A percentile compares a stretch with the other conserved stretches of the same genome.
Conservation (phyloP, 805 yeast species). For the Kazachstania kunashirensis region DNA sequence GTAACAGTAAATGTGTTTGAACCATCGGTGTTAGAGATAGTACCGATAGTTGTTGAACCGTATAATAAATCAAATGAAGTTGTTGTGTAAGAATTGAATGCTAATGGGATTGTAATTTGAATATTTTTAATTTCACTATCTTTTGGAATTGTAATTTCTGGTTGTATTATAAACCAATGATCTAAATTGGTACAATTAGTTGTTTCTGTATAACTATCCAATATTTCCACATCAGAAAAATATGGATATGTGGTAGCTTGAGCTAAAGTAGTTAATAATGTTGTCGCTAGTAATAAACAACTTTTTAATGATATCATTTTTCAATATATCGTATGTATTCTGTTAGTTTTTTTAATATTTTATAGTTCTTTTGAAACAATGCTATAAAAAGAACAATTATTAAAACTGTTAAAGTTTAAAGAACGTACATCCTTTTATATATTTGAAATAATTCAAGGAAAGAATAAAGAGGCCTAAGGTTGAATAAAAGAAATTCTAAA, state of each 20-base stretch:
- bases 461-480: no score
- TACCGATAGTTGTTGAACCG: constrained; percentile 13
- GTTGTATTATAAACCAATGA: constrained; percentile 24
- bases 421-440: no score
- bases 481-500: no score
- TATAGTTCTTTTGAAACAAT: no score
- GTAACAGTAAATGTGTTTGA: constrained; percentile 19
- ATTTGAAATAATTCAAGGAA: no score
- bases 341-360: no score
- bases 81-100: constrained; percentile 16
- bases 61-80: constrained; percentile 13
- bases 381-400: no score
- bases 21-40: constrained; percentile 10
- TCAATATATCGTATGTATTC: background rate
- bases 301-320: constrained; percentile 2
- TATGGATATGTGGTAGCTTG: constrained; percentile 7
- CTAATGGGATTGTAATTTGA: constrained; percentile 18
- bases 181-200: constrained; percentile 17
- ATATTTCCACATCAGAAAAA: constrained; percentile 15
- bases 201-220: constrained; percentile 19
- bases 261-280: background rate
- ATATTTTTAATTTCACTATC: constrained; percentile 12
- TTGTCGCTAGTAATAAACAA: background rate
- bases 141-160: constrained; percentile 18
- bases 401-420: no score